These are phyloP conservation scores for Cyberlindnera samutprakarnensis DNA, from an alignment of 805 yeast species.

Conservation along the genomic window DNA sequence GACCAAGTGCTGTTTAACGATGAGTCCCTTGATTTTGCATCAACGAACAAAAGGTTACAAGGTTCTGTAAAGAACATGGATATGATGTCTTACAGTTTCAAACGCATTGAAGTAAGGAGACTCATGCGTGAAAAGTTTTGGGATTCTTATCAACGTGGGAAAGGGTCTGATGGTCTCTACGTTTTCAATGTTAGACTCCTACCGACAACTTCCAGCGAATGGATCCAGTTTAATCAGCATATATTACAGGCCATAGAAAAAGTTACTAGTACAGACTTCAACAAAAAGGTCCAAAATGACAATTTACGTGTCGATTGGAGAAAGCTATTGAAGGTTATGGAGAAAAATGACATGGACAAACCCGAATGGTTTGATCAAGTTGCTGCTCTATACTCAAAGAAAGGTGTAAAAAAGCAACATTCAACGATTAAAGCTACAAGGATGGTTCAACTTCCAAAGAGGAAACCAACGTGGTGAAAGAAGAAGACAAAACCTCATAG, in stretches of 20 bases:
- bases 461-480: too few species aligned
- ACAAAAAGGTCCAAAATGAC: not conserved
- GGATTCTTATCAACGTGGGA: constrained; percentile 1
- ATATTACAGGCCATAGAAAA: constrained; percentile 3
- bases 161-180: constrained; percentile 18
- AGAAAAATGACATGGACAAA: constrained; percentile 5
- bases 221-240: constrained; percentile 3
- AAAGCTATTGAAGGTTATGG: constrained; percentile 4
- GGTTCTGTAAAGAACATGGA: constrained; percentile 9
- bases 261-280: constrained; percentile 2
- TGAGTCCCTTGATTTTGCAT: constrained; percentile 3
- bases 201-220: constrained; percentile 8
- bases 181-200: constrained; percentile 12
- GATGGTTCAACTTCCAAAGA: too few species aligned
- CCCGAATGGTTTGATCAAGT: constrained; percentile 7
- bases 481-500: too few species aligned
- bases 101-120: constrained; percentile 13
- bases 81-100: constrained; percentile 14
- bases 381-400: too few species aligned
- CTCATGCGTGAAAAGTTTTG: constrained; percentile 7
- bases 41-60: constrained; percentile 2
- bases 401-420: too few species aligned
- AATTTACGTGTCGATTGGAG: constrained; percentile 14
- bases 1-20: constrained; percentile 13
- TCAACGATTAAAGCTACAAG: too few species aligned